Conservation (phyloP, 2,329 filamentous ascomycete genomes). For the Dryadomyces quercus-mongolicae region DNA sequence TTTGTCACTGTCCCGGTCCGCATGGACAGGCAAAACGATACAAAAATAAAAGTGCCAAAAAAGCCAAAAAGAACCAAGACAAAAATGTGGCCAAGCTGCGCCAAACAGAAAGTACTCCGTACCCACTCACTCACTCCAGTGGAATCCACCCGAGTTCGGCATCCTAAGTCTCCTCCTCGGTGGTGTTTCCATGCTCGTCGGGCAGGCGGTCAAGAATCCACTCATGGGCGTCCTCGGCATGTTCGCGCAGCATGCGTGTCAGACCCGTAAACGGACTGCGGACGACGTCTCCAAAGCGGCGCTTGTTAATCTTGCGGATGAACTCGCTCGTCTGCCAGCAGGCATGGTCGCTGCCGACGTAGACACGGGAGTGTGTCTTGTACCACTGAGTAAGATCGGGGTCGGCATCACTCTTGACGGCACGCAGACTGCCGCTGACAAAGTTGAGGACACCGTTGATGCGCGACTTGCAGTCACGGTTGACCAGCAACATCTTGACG, state of each 20-base stretch:
- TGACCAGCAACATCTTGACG: slow-evolving; percentile 68
- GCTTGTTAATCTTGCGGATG: slow-evolving; percentile 45
- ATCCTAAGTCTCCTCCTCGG: slow-evolving; percentile 30
- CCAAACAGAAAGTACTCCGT: background rate
- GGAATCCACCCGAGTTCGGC: background rate
- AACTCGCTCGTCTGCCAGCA: slow-evolving; percentile 59
- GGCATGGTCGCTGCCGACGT: slow-evolving; percentile 60
- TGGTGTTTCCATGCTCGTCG: slow-evolving; percentile 28
- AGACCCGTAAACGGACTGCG: slow-evolving; percentile 36
- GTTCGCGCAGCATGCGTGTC: slow-evolving; percentile 43
- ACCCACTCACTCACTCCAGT: background rate
- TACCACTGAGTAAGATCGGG: slow-evolving; percentile 71
- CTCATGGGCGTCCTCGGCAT: slow-evolving; percentile 35
- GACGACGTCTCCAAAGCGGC: slow-evolving; percentile 46
- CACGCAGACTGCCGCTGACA: slow-evolving; percentile 63
- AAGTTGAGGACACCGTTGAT: slow-evolving; percentile 70
- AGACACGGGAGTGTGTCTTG: slow-evolving; percentile 67
- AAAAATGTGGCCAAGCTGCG: too few relatives aligned
- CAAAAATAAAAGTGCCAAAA: too few relatives aligned
- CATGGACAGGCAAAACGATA: too few relatives aligned
- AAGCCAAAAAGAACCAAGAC: too few relatives aligned
- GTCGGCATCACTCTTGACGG: slow-evolving; percentile 69
- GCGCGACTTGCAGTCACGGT: slow-evolving; percentile 56
- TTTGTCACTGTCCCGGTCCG: too few relatives aligned
- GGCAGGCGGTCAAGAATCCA: slow-evolving; percentile 35